phyloP scores from a whole-genome alignment of 1,284 basidiomycete species.

The Austroboletus niveus region DNA sequence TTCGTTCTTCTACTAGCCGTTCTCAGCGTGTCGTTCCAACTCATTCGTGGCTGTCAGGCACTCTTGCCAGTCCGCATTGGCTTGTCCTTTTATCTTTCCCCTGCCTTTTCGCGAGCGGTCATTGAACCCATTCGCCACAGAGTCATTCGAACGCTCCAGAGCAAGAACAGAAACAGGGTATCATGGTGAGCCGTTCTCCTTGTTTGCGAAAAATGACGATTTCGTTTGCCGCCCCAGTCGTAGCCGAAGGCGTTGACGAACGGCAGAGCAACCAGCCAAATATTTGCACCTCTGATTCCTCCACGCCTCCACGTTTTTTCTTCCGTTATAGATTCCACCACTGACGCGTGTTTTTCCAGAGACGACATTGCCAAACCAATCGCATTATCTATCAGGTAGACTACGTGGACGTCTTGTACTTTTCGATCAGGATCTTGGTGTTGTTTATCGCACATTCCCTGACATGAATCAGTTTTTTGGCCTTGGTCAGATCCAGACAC shows the following conservation, averaged over 20 bases:
- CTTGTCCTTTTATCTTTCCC: conserved; percentile 72
- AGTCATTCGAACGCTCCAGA: conserved; percentile 24
- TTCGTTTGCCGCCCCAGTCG: conserved; percentile 38
- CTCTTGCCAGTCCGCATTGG: conserved; percentile 68
- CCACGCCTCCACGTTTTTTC: background rate
- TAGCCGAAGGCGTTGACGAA: conserved; percentile 33
- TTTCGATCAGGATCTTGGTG: conserved; percentile 26
- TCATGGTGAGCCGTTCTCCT: conserved; percentile 13
- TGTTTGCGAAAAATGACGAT: conserved; percentile 23
- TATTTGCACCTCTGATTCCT: conserved; percentile 32
- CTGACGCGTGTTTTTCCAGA: too few relatives aligned
- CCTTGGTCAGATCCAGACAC: conserved; percentile 43
- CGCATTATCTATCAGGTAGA: background rate
- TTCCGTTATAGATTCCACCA: conserved; percentile 3
- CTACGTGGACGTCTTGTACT: conserved; percentile 8
- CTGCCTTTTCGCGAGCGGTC: conserved; percentile 66
- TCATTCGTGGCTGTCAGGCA: conserved; percentile 48
- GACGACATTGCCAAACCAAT: too few relatives aligned
- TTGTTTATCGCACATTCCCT: conserved; percentile 34
- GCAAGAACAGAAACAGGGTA: background rate
- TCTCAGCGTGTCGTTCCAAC: conserved; percentile 1
- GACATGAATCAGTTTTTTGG: conserved; percentile 46
- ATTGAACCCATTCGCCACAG: conserved; percentile 53
- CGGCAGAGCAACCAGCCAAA: conserved; percentile 36
- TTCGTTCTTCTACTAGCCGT: background rate